A percentile compares a stretch with the other conserved stretches of the same genome.
Evolutionary conservation across 1,284 basidiomycete genomes (phyloP).

Genomic region (Pseudozyma sp.): DNA sequence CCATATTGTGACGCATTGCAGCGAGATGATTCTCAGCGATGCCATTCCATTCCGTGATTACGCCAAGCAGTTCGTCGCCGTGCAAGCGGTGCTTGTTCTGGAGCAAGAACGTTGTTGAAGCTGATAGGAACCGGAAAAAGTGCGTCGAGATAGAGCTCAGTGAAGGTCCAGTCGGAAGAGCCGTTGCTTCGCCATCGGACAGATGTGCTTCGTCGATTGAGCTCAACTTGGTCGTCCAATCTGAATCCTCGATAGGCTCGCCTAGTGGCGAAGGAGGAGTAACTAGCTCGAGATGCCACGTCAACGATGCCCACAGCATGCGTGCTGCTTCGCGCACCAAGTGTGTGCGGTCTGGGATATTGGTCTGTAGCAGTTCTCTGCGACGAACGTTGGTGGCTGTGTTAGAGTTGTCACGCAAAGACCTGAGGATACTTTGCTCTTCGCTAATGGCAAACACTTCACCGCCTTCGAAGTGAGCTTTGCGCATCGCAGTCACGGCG

Average conservation of each 20-base stretch:
- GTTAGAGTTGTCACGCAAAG: conserved; percentile 11
- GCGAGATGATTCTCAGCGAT: conserved; percentile 28
- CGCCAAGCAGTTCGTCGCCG: conserved; percentile 6
- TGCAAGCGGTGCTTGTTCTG: conserved; percentile 8
- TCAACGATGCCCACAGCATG: conserved; percentile 47
- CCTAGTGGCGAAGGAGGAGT: conserved; percentile 26
- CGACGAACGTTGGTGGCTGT: conserved; percentile 4
- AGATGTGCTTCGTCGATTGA: conserved; percentile 43
- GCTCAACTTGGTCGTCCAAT: conserved; percentile 23
- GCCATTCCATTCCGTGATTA: conserved; percentile 29
- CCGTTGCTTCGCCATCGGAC: conserved; percentile 26
- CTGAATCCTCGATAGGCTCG: conserved; percentile 21
- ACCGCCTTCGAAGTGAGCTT: conserved; percentile 44
- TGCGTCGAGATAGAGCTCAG: conserved; percentile 31
- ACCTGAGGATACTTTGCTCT: conserved; percentile 28
- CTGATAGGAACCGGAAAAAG: conserved; percentile 40
- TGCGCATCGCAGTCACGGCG: conserved; percentile 44
- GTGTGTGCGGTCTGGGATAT: conserved; percentile 57
- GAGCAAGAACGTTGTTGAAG: conserved; percentile 22
- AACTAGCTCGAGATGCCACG: conserved; percentile 33
- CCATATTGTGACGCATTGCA: conserved; percentile 18
- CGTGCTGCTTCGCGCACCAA: conserved; percentile 61
- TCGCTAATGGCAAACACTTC: conserved; percentile 44
- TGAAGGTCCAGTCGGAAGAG: conserved; percentile 20
- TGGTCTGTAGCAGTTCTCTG: conserved; percentile 34